phyloP scores from a whole-genome alignment of 805 yeast species.

The Priceomyces medius region DNA sequence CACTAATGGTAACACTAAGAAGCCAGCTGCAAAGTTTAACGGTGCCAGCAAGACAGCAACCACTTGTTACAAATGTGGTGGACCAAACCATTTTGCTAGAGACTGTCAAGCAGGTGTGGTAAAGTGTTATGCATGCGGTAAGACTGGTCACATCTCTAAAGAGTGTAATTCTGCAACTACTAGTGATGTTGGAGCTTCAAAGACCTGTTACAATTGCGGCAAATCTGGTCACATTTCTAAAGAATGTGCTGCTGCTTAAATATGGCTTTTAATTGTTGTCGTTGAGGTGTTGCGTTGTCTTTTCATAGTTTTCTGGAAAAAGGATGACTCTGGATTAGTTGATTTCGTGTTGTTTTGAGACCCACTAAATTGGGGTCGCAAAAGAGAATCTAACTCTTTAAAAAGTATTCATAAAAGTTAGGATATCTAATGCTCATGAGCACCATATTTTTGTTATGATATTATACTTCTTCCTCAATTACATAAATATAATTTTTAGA shows the following conservation, averaged over 20 bases:
- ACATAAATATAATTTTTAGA: not conserved
- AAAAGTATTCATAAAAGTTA: not conserved
- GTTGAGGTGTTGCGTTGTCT: not conserved
- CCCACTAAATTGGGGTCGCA: not conserved
- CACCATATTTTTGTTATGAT: not conserved
- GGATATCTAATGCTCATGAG: not conserved
- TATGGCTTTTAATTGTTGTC: not conserved
- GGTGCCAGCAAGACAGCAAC: conserved; percentile 32
- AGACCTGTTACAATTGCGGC: conserved; percentile 74
- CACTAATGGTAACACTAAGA: conserved; percentile 22
- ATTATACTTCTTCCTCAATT: not conserved
- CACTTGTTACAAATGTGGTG: conserved; percentile 88
- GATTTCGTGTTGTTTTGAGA: conserved; percentile 1
- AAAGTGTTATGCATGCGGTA: conserved; percentile 92
- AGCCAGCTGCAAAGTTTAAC: conserved; percentile 16
- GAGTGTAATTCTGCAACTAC: conserved; percentile 66
- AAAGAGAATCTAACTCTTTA: not conserved
- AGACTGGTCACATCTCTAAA: conserved; percentile 83
- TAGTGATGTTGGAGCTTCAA: conserved; percentile 44
- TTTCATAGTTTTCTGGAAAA: not conserved
- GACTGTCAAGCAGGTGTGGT: conserved; percentile 73
- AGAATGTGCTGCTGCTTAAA: conserved; percentile 49
- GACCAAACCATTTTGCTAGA: conserved; percentile 90
- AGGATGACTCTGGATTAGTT: no score
- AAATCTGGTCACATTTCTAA: conserved; percentile 84